These are phyloP conservation scores for Saccharomycopsis malanga DNA, from an alignment of 805 yeast genomes.

Conservation along the genomic window DNA sequence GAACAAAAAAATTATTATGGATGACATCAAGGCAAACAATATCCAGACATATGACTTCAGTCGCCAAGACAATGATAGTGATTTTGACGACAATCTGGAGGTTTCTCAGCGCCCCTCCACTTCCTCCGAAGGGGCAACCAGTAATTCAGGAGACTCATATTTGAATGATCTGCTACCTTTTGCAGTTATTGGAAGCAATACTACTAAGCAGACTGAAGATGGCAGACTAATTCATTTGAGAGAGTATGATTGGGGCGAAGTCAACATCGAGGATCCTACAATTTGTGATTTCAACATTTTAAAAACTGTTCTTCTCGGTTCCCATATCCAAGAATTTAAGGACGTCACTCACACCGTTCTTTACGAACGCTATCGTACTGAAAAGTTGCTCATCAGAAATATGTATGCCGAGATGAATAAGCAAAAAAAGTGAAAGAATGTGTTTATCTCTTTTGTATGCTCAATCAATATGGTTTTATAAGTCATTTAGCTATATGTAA, in stretches of 20 bases:
- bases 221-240: constrained; percentile 42
- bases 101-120: not conserved
- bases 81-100: not conserved
- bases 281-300: constrained; percentile 49
- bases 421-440: not conserved
- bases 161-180: constrained; percentile 52
- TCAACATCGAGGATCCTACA: constrained; percentile 44
- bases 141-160: constrained; percentile 25
- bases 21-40: constrained; percentile 48
- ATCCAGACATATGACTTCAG: constrained; percentile 72
- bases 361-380: constrained; percentile 76
- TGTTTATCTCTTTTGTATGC: no score
- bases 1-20: constrained; percentile 47
- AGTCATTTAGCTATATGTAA: no score
- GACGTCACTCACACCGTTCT: constrained; percentile 71
- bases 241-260: constrained; percentile 59
- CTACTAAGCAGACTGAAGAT: constrained; percentile 30
- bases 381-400: constrained; percentile 31
- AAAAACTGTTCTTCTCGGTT: constrained; percentile 67
- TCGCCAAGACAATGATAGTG: constrained; percentile 7
- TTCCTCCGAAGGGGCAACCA: constrained; percentile 25
- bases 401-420: constrained; percentile 3
- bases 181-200: constrained; percentile 56
- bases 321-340: constrained; percentile 77
- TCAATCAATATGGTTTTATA: no score